Evolutionary conservation across 2,329 filamentous ascomycete species (phyloP).

Genomic region (Paramyrothecium sp.): DNA sequence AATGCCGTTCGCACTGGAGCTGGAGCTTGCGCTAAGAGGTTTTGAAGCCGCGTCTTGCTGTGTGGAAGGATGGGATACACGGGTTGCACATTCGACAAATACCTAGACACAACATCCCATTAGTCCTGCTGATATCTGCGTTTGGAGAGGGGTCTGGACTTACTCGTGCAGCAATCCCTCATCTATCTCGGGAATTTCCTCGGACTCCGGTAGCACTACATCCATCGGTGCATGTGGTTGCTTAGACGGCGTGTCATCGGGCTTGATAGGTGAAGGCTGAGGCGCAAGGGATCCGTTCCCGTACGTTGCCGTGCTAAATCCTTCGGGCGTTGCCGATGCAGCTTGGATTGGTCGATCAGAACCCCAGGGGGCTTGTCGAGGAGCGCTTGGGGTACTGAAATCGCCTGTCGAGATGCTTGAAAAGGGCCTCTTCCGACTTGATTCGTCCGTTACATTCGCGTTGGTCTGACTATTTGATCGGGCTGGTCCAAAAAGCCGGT

Average conservation of each 20-base stretch:
- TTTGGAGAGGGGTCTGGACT: slow-evolving; percentile 14
- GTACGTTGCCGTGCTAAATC: slow-evolving; percentile 27
- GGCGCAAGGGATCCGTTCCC: slow-evolving; percentile 43
- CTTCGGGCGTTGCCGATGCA: slow-evolving; percentile 33
- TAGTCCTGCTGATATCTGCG: neutral
- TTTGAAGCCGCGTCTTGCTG: slow-evolving; percentile 53
- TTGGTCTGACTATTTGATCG: slow-evolving; percentile 27
- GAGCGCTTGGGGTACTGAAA: slow-evolving; percentile 36
- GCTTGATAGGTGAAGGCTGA: slow-evolving; percentile 38
- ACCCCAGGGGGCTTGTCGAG: slow-evolving; percentile 45
- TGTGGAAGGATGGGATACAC: slow-evolving; percentile 65
- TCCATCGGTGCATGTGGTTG: slow-evolving; percentile 32
- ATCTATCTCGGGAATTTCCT: slow-evolving; percentile 19
- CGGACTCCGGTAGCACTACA: slow-evolving; percentile 21
- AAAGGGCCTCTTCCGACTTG: slow-evolving; percentile 44
- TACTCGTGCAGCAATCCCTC: slow-evolving; percentile 46
- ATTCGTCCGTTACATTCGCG: slow-evolving; percentile 21
- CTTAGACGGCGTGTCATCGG: slow-evolving; percentile 33
- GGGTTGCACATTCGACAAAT: slow-evolving; percentile 63
- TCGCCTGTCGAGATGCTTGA: slow-evolving; percentile 44
- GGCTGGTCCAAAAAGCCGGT: slow-evolving; percentile 36
- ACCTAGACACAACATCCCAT: slow-evolving; percentile 37
- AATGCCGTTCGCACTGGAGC: slow-evolving; percentile 61
- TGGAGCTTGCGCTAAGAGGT: slow-evolving; percentile 55
- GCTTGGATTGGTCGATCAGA: slow-evolving; percentile 46